Conservation (phyloP, 2,329 filamentous ascomycete genomes). For the Fusarium agapanthi region DNA sequence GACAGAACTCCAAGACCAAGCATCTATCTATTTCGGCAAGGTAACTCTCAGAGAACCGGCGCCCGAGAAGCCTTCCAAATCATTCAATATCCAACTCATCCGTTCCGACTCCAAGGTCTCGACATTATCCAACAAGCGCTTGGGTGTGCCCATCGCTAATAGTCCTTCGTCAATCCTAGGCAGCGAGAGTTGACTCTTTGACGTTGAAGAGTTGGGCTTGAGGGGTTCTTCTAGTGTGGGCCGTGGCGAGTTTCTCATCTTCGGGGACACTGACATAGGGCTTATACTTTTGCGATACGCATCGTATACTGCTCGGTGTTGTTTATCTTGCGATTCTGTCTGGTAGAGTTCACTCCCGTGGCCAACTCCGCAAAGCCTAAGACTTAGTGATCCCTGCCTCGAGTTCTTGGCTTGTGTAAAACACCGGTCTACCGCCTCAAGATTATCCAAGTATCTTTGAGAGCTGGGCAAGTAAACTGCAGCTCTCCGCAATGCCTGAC, state of each 20-base stretch:
- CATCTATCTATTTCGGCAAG: background rate
- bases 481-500: slow-evolving; percentile 30
- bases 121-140: slow-evolving; percentile 6
- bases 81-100: slow-evolving; percentile 36
- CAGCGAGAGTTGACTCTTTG: slow-evolving; percentile 25
- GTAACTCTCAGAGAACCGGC: slow-evolving; percentile 19
- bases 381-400: slow-evolving; percentile 14
- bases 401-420: slow-evolving; percentile 15
- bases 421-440: slow-evolving; percentile 18
- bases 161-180: slow-evolving; percentile 8
- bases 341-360: background rate
- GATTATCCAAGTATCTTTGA: slow-evolving; percentile 28
- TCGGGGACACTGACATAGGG: slow-evolving; percentile 17
- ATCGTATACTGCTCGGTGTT: background rate
- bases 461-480: slow-evolving; percentile 16
- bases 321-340: slow-evolving; percentile 3
- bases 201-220: background rate
- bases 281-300: slow-evolving; percentile 5
- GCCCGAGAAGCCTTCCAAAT: slow-evolving; percentile 39
- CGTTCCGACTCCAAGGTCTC: slow-evolving; percentile 23
- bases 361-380: slow-evolving; percentile 19
- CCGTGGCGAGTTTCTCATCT: slow-evolving; percentile 8
- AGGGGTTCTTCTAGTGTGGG: slow-evolving; percentile 1
- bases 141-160: background rate
- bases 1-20: background rate